phyloP scores from a whole-genome alignment of 139 green algal species.

The Chlamydomonas incerta region DNA sequence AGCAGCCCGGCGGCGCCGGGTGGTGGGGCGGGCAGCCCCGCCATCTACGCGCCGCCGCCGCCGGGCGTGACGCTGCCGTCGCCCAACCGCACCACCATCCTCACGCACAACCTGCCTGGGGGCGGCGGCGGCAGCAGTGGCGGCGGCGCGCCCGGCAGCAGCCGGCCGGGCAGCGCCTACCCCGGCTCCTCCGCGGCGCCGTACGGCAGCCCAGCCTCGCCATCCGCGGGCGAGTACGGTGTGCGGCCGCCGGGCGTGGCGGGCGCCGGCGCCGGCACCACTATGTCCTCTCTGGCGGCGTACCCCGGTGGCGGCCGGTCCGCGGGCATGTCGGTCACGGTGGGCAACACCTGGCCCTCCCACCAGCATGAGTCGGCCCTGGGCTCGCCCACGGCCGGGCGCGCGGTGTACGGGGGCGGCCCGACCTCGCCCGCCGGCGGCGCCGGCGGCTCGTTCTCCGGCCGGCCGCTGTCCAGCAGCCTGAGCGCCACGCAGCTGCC shows the following conservation, averaged over 20 bases:
- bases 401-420: not conserved
- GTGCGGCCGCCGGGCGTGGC: not conserved
- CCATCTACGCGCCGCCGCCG: conserved; percentile 32
- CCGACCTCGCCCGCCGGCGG: not conserved
- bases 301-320: conserved; percentile 38
- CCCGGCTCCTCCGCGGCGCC: not conserved
- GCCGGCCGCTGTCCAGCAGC: not conserved
- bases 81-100: not conserved
- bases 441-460: too few relatives aligned
- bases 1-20: too few relatives aligned
- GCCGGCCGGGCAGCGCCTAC: conserved; percentile 5
- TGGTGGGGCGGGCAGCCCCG: not conserved
- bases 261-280: conserved; percentile 33
- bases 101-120: not conserved
- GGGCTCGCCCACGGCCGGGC: not conserved
- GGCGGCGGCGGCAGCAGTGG: too few relatives aligned
- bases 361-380: conserved; percentile 45
- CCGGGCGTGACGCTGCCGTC: conserved; percentile 1
- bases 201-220: not conserved
- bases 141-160: not conserved
- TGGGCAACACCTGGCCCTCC: conserved; percentile 57
- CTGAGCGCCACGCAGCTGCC: not conserved
- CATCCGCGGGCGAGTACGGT: not conserved
- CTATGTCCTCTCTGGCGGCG: conserved; percentile 19
- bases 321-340: not conserved